phyloP scores from a whole-genome alignment of 2,329 filamentous ascomycete species.

The Aspergillus sergii region DNA sequence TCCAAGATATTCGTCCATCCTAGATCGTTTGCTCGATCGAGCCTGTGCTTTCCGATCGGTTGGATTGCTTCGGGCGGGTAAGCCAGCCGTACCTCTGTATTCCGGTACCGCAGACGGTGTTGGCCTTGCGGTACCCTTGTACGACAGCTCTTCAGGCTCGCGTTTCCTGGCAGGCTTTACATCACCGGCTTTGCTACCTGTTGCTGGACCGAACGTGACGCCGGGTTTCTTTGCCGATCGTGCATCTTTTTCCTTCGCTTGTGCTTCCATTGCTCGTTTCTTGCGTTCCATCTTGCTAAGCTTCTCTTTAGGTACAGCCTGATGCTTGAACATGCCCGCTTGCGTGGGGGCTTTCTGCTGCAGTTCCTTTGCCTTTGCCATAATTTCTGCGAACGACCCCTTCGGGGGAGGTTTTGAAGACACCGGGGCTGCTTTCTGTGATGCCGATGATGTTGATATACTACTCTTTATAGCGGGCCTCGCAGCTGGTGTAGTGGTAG shows the following conservation, averaged over 20 bases:
- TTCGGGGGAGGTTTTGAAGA: slow-evolving; percentile 54
- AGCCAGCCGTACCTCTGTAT: slow-evolving; percentile 48
- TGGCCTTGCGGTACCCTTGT: slow-evolving; percentile 44
- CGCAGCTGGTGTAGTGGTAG: slow-evolving; percentile 17
- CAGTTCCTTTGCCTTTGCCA: slow-evolving; percentile 60
- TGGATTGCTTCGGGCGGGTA: slow-evolving; percentile 30
- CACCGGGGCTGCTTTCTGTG: slow-evolving; percentile 22
- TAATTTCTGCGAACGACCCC: slow-evolving; percentile 62
- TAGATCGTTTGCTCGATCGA: slow-evolving; percentile 28
- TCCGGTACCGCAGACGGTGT: slow-evolving; percentile 25
- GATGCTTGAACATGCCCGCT: slow-evolving; percentile 60
- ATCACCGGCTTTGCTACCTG: slow-evolving; percentile 23
- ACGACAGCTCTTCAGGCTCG: slow-evolving; percentile 34
- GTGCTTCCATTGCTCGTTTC: slow-evolving; percentile 44
- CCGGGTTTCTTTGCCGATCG: slow-evolving; percentile 33
- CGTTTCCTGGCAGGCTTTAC: slow-evolving; percentile 32
- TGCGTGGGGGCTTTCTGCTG: slow-evolving; percentile 49
- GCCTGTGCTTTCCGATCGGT: slow-evolving; percentile 31
- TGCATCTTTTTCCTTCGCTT: slow-evolving; percentile 44
- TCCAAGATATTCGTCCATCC: slow-evolving; percentile 47
- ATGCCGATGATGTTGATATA: slow-evolving; percentile 18
- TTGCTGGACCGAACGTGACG: slow-evolving; percentile 19
- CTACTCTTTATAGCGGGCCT: slow-evolving; percentile 26
- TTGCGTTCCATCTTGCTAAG: slow-evolving; percentile 58
- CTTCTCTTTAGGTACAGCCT: slow-evolving; percentile 56